Conservation (phyloP, 1,284 basidiomycete genomes). For the Cryptococcus sp. region DNA sequence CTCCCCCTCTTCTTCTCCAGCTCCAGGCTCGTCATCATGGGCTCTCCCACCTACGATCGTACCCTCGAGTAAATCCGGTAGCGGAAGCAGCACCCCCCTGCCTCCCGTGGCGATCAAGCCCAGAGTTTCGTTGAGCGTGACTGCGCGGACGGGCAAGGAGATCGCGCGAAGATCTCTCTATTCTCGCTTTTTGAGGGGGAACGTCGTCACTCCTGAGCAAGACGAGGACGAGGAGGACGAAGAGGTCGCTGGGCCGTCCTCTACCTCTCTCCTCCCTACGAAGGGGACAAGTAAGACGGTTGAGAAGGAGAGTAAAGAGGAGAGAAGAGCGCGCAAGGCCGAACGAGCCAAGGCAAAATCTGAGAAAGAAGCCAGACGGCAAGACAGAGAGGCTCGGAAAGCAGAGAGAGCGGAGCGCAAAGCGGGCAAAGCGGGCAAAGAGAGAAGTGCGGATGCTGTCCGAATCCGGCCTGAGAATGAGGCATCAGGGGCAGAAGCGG, state of each 20-base stretch:
- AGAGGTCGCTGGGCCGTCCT: background rate
- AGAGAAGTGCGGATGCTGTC: constrained; percentile 2
- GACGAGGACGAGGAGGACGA: constrained; percentile 10
- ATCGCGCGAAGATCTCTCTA: constrained; percentile 74
- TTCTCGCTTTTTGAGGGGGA: constrained; percentile 77
- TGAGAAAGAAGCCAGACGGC: constrained; percentile 13
- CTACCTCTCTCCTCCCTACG: background rate
- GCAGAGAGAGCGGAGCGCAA: constrained; percentile 15
- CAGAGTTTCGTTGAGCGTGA: constrained; percentile 57
- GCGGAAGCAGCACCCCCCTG: constrained; percentile 17
- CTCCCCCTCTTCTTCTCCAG: constrained; percentile 10
- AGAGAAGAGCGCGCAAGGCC: constrained; percentile 18
- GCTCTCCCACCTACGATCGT: constrained; percentile 8
- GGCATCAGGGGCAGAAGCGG: background rate
- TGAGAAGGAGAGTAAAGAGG: constrained; percentile 30
- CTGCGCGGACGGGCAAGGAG: constrained; percentile 71
- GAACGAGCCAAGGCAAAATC: constrained; percentile 21
- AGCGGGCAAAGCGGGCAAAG: constrained; percentile 17
- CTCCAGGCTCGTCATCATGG: constrained; percentile 37
- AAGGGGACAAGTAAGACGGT: constrained; percentile 8
- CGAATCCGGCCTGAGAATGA: background rate
- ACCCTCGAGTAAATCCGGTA: constrained; percentile 3
- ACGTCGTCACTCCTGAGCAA: constrained; percentile 55
- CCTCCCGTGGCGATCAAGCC: constrained; percentile 27
- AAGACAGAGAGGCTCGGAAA: constrained; percentile 20